Base-by-base conservation (phyloP, 768 basidiomycete genomes). In the Suillus ampliporus region DNA sequence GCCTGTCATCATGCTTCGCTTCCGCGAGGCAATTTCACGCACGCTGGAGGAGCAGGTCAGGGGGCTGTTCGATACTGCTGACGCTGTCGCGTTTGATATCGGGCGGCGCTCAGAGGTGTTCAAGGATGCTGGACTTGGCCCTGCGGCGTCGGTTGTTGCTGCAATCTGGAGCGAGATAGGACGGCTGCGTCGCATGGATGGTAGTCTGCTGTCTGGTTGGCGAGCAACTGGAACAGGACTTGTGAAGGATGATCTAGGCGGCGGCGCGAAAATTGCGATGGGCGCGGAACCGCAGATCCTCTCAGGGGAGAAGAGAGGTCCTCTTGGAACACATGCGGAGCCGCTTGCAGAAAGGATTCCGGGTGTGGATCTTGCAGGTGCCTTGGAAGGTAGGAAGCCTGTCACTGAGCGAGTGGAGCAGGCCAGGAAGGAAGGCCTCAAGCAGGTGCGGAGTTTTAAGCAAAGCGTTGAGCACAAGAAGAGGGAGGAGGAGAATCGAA, bases 261-360 rank as follows among this genome's bases (percentile, higher is more conserved):
- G 69, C 3, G 72, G 74, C 43, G 76, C 70, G 17, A 69, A 70
- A 54, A 83, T 92, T 53, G 90, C 89, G 0, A 76, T 91, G 77
- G 90, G 90, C 2, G 87, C 83, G 7, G 89, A 89, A 73, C 90
- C 90, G 40, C 90, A 92, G 78, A 84, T 92, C 37, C 72, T 92
- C 34, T 74, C 83, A 31, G 87, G 89, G 0, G 83, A 87, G 64
- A 90, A 92, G 79, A 81, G 78, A 4, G 90, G 90, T 0, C 90
- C 90, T 0, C 68, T 86, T 40, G 90, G 86, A 3, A 86, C 78
- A 2, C 80, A 79, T 5, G 80, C 86, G 3, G 82, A 79, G 63
- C 70, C 76, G 4, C 57, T 79, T 28, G 60, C 51, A 2, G 65
- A 67, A 48, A 54, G 67, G 34, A 2, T 68, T 0, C 28, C 44